These are phyloP conservation scores for Candida oleophila DNA, from an alignment of 805 yeast species.

Conservation along the genomic window DNA sequence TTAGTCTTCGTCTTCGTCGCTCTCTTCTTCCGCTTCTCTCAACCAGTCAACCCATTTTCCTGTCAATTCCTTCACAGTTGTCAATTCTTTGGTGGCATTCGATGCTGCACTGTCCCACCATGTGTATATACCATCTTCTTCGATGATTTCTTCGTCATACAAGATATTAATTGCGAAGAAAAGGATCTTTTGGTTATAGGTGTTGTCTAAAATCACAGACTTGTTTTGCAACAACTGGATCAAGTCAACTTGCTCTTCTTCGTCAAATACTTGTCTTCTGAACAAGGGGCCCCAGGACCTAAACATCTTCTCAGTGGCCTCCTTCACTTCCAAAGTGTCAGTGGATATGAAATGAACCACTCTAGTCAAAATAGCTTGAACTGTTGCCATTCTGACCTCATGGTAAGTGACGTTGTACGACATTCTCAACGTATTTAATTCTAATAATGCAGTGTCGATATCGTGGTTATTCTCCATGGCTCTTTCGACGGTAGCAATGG, in stretches of 20 bases:
- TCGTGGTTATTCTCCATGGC: slow-evolving; percentile 92
- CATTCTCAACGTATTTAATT: slow-evolving; percentile 93
- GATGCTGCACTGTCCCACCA: slow-evolving; percentile 70
- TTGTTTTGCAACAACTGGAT: slow-evolving; percentile 50
- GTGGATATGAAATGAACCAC: slow-evolving; percentile 74
- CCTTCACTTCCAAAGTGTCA: slow-evolving; percentile 71
- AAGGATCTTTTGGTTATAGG: slow-evolving; percentile 49
- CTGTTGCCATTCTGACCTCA: slow-evolving; percentile 83
- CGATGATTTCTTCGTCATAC: slow-evolving; percentile 79
- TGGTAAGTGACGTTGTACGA: slow-evolving; percentile 95
- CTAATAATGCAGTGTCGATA: slow-evolving; percentile 87
- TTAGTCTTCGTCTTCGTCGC: slow-evolving; percentile 24
- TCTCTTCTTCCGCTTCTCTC: slow-evolving; percentile 70
- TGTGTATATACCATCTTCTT: slow-evolving; percentile 71
- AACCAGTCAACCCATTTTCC: slow-evolving; percentile 86
- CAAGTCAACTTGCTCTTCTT: slow-evolving; percentile 75
- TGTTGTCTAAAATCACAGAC: slow-evolving; percentile 33
- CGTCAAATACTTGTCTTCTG: slow-evolving; percentile 80
- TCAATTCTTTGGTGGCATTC: slow-evolving; percentile 40
- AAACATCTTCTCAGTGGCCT: slow-evolving; percentile 75
- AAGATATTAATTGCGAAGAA: slow-evolving; percentile 55
- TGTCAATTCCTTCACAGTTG: slow-evolving; percentile 54
- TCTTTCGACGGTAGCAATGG: slow-evolving; percentile 88
- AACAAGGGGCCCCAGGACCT: slow-evolving; percentile 80
- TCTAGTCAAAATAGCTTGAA: slow-evolving; percentile 66